Base-by-base conservation (phyloP, 106 monocot genomes). In the Amphibolis antarctica region DNA sequence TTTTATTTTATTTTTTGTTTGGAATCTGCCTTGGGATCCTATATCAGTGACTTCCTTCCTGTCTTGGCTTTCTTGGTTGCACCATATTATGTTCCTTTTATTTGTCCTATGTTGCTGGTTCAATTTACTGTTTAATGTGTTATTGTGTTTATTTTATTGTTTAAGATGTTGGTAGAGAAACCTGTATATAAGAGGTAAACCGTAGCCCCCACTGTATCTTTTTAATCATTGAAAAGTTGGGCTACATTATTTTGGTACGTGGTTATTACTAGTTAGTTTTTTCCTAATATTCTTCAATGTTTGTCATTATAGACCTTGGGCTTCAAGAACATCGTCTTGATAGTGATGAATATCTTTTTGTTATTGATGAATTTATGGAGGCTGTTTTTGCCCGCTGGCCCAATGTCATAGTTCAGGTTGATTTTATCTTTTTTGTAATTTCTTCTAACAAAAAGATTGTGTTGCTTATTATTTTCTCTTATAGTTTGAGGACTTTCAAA, bases 401-500 rank as follows among this genome's bases (percentile, higher is more conserved):
- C 12, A 66, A 85, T 82, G 90, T 98, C 64, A 91, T 98, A 49
- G 96, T 98, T 50, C 96, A 98, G 96, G 96, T 96, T 46, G 23
- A 14, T 12, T 43, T 46, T 13, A 15, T 2, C 24, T 28, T 27
- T 19, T 10, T 63, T 67, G 10, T 36, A 19, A 4, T 51, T 13
- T 52, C 53, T 42, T 20, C 43, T 27, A 10, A 17, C 46, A 12
- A 66, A 58, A 44, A 20, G 14, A 42, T 61, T 61, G 17, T 42
- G 60, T 4, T 61, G 42, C 42, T 36, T 61, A 44, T 42, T 3
- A 11, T 68, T 60, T 9, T 28, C 29, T 28, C 59, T 80, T 24
- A 29, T 68, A 98, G 96, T 98, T 98, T 76, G 96, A 98, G 82
- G 96, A 98, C 77, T 98, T 98, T 70, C 96, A 98, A 75, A 98